Evolutionary conservation across 1,284 basidiomycete genomes (phyloP).

Genomic region (Trametes polyzona): DNA sequence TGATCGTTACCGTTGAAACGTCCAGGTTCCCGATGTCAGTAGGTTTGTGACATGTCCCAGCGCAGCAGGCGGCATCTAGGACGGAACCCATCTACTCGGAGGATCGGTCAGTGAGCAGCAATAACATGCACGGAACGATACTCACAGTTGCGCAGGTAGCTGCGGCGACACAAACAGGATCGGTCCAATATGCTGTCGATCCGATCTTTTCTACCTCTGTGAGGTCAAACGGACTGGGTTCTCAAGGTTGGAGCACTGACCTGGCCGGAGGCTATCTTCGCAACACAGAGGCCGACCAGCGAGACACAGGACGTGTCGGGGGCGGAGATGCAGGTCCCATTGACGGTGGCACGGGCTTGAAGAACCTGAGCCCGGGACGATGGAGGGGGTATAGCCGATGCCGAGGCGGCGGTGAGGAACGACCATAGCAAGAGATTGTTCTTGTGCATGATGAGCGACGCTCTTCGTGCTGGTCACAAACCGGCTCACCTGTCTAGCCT

Average conservation of each 20-base stretch:
- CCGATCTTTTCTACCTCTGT: no score
- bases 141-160: slow-evolving; percentile 10
- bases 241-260: not conserved
- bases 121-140: not conserved
- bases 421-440: no score
- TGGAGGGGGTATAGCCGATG: no score
- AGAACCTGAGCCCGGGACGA: no score
- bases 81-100: slow-evolving; percentile 4
- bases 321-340: slow-evolving; percentile 14
- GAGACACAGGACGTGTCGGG: slow-evolving; percentile 10
- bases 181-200: slow-evolving; percentile 7
- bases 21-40: slow-evolving; percentile 5
- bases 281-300: slow-evolving; percentile 9
- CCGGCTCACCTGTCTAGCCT: no score
- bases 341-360: not conserved
- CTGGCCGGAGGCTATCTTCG: slow-evolving; percentile 3
- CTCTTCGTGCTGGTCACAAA: no score
- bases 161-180: slow-evolving; percentile 3
- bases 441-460: no score
- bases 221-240: no score
- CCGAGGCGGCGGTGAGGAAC: no score
- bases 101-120: not conserved
- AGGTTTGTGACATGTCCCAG: slow-evolving; percentile 9
- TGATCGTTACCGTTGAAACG: not conserved
- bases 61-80: slow-evolving; percentile 13